These are phyloP conservation scores for Candida insectalens DNA, from an alignment of 805 yeast genomes.

Conservation along the genomic window DNA sequence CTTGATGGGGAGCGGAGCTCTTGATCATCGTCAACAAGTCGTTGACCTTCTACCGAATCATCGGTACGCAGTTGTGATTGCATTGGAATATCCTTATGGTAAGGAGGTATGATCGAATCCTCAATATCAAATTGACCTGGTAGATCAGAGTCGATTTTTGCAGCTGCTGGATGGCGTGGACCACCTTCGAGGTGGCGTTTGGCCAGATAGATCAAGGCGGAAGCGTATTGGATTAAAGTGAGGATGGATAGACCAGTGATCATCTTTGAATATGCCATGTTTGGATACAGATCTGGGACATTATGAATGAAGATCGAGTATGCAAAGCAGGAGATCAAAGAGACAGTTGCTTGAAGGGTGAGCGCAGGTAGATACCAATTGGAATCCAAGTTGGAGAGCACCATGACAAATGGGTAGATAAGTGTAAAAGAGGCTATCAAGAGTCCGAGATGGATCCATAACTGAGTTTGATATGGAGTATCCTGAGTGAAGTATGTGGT, in stretches of 20 bases:
- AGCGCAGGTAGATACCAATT: constrained; percentile 50
- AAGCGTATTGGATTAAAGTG: constrained; percentile 40
- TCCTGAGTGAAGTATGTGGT: constrained; percentile 60
- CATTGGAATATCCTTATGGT: constrained; percentile 19
- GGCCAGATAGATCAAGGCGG: constrained; percentile 42
- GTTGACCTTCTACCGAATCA: constrained; percentile 5
- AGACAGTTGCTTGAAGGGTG: constrained; percentile 36
- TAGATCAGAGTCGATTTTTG: neutral
- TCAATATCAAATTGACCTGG: constrained; percentile 10
- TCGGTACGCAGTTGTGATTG: constrained; percentile 9
- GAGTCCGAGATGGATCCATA: constrained; percentile 45
- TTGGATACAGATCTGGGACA: constrained; percentile 65
- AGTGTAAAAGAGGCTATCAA: constrained; percentile 36
- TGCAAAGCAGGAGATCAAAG: constrained; percentile 41
- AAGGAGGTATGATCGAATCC: constrained; percentile 7
- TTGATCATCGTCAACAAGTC: no score
- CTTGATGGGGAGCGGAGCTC: constrained; percentile 26
- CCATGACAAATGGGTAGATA: constrained; percentile 59
- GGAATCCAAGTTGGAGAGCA: constrained; percentile 51
- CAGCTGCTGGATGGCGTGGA: constrained; percentile 1
- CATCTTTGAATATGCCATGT: constrained; percentile 63
- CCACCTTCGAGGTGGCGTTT: constrained; percentile 28
- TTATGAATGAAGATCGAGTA: constrained; percentile 49
- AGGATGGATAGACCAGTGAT: constrained; percentile 48
- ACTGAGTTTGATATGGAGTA: constrained; percentile 37